Evolutionary conservation across 1,139 yeast species (phyloP), one percentile per base, ranked within the genome.

Genomic region (Magnusiomyces ingens): DNA sequence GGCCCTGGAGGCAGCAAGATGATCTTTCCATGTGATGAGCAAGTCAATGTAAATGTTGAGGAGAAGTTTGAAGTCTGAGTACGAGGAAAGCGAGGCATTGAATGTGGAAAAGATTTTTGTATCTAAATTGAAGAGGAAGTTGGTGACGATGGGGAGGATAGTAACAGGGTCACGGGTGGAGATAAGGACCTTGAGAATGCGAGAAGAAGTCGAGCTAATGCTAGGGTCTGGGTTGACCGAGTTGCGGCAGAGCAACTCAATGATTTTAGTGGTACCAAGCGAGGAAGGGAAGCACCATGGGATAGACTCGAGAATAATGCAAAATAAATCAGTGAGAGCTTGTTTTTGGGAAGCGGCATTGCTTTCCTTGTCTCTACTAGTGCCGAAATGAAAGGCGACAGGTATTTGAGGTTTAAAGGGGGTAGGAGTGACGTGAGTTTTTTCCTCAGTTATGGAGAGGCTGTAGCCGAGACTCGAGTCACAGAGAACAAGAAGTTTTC

Each of bases 231-330:
- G 72, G 67, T 90, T 95, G 2, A 84, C 80, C 1, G 90, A 80
- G 63, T 89, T 89, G 57, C 91, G 75, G 37, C 91, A 82, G 35
- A 91, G 70, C 13, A 88, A 72, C 58, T 90, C 96, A 44, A 90
- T 80, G 2, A 85, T 73, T 45, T 79, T 77, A 52, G 85, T 79
- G 64, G 81, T 80, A 15, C 79, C 74, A 13, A 80, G 67, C n/a
- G 76, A 70, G 4, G 76, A 71, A 13, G 78, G 77, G 52, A 81
- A 71, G 48, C 88, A 80, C 79, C 86, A 83, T 0, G 95, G 93
- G 43, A 82, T 70, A 0, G 84, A 74, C 53, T 84, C 89, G 12
- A 89, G 74, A 18, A 87, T 73, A 2, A 83, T 79, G 0, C 91
- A 82, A 66, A 90, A 84, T 18, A 89, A 68, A 51, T 86, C 90